Base-by-base conservation (phyloP, 306 rosid genomes). In the Quercus dentata region DNA sequence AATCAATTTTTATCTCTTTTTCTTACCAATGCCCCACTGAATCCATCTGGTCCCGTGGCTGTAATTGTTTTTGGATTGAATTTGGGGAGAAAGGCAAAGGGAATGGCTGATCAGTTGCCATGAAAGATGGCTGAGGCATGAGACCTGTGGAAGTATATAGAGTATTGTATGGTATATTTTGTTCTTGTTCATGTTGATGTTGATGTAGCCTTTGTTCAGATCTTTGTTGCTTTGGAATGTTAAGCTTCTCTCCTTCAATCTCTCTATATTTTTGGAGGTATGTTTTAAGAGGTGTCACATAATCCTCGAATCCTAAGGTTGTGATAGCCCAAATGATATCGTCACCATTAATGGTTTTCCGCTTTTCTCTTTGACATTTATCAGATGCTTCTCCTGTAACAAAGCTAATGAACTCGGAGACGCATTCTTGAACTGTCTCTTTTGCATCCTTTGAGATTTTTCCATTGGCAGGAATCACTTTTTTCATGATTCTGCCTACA, bases 291-390 rank as follows among this genome's bases (percentile, higher is more conserved):
- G 92, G 97, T 18, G 77, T 83, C 0, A 92, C 94, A 18, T 90
- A 92, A 35, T 90, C 86, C 28, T 90, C 94, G 23, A 92, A 91
- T 1, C 97, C 97, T 63, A 91, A 57, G 3, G 92, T 88, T 33
- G 97, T 89, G 77, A 89, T 91, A n/a, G 94, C 94, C 94, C 94
- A 91, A 0, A 90, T 90, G 72, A 92, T 83, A 65, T 92, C 97
- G 1, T 92, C 97, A 0, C 94, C 97, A 23, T 91, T 91, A 58
- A 91, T 86, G 0, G 97, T 88, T 79, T 92, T 92, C 69, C 94
- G 85, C 74, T 88, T 92, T 46, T 92, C 97, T 56, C 90, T 76
- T n/a, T 90, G 97, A 35, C 97, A 92, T 83, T 90, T 92, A 41
- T 92, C 97, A 0, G 97, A 90, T 0, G 94, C 97, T 81, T 92